Conservation (phyloP, 257 asterid genomes). For the Sherardia arvensis region DNA sequence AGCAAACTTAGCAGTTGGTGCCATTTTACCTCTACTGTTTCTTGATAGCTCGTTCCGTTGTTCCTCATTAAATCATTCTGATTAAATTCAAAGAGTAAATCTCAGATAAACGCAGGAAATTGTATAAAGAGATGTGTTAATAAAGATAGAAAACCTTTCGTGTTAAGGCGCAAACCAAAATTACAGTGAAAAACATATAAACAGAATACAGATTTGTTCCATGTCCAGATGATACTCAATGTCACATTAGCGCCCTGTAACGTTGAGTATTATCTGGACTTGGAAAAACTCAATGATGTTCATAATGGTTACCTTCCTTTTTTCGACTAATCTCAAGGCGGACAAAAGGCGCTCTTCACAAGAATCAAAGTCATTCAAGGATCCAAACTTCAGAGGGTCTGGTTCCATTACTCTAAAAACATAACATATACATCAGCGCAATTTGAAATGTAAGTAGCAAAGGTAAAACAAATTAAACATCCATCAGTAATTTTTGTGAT, state of each 20-base stretch:
- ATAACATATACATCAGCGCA: background rate
- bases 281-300: no score
- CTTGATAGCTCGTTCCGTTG: constrained; percentile 64
- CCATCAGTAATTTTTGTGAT: background rate
- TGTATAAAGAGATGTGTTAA: no score
- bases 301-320: constrained; percentile 12
- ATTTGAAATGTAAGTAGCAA: no score
- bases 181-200: no score
- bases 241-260: no score
- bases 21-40: constrained; percentile 44
- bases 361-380: constrained; percentile 30
- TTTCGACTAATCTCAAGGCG: constrained; percentile 26
- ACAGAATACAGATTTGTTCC: no score
- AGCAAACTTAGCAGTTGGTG: background rate
- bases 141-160: no score
- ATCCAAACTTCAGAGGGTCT: constrained; percentile 39
- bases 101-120: no score
- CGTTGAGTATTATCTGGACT: no score
- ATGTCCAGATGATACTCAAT: no score
- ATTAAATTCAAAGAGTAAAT: no score
- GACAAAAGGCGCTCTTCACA: constrained; percentile 44
- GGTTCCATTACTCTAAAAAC: constrained; percentile 49
- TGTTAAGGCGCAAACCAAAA: no score
- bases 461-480: background rate
- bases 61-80: constrained; percentile 39